Evolutionary conservation across 2,329 filamentous ascomycete species (phyloP), one percentile per base, ranked within the genome.

Genomic region (Phyllosticta capitalensis): DNA sequence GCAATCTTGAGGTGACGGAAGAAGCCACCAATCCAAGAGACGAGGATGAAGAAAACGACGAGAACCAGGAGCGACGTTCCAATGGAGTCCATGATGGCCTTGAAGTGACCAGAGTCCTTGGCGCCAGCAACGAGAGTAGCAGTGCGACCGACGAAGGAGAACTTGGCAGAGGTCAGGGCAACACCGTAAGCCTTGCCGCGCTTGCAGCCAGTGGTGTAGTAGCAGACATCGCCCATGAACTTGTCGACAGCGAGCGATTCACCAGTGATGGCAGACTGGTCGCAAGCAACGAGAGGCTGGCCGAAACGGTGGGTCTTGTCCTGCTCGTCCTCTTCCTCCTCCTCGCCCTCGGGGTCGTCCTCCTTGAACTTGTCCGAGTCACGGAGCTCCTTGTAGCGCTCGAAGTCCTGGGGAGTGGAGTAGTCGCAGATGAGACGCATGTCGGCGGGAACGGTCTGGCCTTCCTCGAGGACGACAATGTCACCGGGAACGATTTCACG

Each of bases 151-250:
- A 90, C 87, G 78, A 90, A 90, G 61, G 87, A 90, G 75, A 83
- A 81, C 71, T 81, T 83, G 59, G 87, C 87, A 63, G 84, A 83
- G 65, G 84, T 82, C 61, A 82, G 81, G 68, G 85, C 81, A 63
- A 90, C 80, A 68, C 80, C 85, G 73, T 86, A 90, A 62, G 85
- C 84, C 77, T 89, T 89, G 69, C 87, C 87, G 71, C 87, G 86
- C 82, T 90, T 90, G 80, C 87, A 90, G 67, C 87, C 87, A 64
- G 87, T 90, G 63, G 87, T 90, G 79, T 90, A 90, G 81, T 88
- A 90, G 70, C 86, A 80, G 63, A 81, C 78, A 69, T 90, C 87
- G 63, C 86, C 85, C 83, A 90, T 88, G 78, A 87, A 88, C 76
- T 88, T 88, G 75, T 88, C 85, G 63, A 90, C 87, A 65, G 87